phyloP scores from a whole-genome alignment of 192 early-diverging fungal genomes.

The Pilobolus umbonatus region DNA sequence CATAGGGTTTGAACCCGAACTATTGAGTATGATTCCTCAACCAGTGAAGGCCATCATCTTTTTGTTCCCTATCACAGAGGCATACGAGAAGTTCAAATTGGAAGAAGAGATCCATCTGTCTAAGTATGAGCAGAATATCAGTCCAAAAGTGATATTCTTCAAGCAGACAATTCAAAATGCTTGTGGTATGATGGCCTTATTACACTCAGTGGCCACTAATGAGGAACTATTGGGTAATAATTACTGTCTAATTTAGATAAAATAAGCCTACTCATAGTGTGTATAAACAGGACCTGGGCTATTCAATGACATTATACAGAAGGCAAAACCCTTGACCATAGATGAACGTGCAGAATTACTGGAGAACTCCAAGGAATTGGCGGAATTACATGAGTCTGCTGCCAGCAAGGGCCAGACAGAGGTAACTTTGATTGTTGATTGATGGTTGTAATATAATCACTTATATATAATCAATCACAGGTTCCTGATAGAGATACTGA shows the following conservation, averaged over 20 bases:
- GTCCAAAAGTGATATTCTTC: conserved; percentile 67
- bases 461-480: too few relatives aligned
- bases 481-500: conserved; percentile 70
- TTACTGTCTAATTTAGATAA: not conserved
- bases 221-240: conserved; percentile 26
- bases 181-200: conserved; percentile 91
- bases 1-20: conserved; percentile 76
- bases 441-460: too few relatives aligned
- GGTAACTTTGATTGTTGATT: too few relatives aligned
- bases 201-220: conserved; percentile 85
- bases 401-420: conserved; percentile 64
- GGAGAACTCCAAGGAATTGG: conserved; percentile 56
- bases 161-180: conserved; percentile 88
- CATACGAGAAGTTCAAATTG: conserved; percentile 48
- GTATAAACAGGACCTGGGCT: conserved; percentile 39
- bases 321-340: conserved; percentile 57
- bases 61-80: conserved; percentile 76
- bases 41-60: conserved; percentile 83
- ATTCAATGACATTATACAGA: conserved; percentile 62
- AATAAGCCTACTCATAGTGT: not conserved
- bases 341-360: conserved; percentile 69
- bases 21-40: conserved; percentile 73
- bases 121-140: conserved; percentile 47
- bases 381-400: conserved; percentile 46
- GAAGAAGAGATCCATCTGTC: conserved; percentile 43